These are phyloP conservation scores for Termitomyces sp. DNA, from an alignment of 768 basidiomycete genomes.

Conservation along the genomic window DNA sequence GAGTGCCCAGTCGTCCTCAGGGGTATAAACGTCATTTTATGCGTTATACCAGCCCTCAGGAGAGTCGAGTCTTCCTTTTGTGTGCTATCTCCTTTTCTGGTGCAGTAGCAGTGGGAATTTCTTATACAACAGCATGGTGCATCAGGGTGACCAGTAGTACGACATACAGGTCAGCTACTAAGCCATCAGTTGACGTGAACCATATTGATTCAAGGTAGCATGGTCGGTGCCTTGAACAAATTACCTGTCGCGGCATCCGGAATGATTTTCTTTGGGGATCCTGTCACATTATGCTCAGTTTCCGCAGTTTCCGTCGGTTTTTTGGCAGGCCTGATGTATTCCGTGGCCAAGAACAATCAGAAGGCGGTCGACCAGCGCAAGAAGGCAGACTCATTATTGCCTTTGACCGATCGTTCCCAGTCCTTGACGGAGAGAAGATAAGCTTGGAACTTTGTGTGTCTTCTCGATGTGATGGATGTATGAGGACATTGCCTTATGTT, in stretches of 20 bases:
- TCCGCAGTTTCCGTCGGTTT: constrained; percentile 87
- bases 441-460: not conserved
- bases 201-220: constrained; percentile 40
- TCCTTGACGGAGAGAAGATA: not conserved
- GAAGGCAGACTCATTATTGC: constrained; percentile 45
- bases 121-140: constrained; percentile 99
- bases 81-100: constrained; percentile 93
- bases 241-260: constrained; percentile 98
- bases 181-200: not conserved
- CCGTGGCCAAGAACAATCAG: constrained; percentile 92
- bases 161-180: constrained; percentile 76
- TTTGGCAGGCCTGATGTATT: constrained; percentile 87
- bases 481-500: not conserved
- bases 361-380: constrained; percentile 64
- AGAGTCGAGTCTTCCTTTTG: constrained; percentile 73
- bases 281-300: constrained; percentile 82
- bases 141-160: constrained; percentile 94
- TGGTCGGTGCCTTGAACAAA: constrained; percentile 98
- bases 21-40: not conserved
- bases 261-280: constrained; percentile 94
- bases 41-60: constrained; percentile 61
- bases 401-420: constrained; percentile 39
- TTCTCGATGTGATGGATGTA: not conserved
- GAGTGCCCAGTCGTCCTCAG: constrained; percentile 28
- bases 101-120: constrained; percentile 96